A percentile compares a stretch with the other conserved stretches of the same genome.
Evolutionary conservation across 139 green algal species (phyloP).

Genomic region (Coelastrella sp.): DNA sequence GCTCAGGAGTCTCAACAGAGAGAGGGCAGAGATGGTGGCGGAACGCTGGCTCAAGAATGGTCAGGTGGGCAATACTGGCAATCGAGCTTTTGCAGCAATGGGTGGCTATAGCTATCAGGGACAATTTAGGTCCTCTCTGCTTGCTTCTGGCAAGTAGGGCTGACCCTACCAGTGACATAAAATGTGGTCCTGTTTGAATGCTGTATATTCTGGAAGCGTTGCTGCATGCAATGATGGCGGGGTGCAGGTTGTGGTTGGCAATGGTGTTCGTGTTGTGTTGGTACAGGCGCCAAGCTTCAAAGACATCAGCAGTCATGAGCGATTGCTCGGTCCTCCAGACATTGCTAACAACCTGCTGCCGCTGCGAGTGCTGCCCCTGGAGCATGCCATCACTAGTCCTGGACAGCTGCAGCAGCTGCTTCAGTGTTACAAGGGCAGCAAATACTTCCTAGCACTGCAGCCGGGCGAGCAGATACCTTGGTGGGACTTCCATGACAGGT

Average conservation of each 20-base stretch:
- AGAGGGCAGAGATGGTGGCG: slow-evolving; percentile 85
- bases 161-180: too few relatives aligned
- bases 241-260: too few relatives aligned
- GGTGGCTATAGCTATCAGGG: too few relatives aligned
- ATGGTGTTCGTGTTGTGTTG: not conserved
- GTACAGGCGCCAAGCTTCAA: slow-evolving; percentile 14
- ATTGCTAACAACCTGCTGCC: slow-evolving; percentile 54
- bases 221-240: too few relatives aligned
- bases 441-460: slow-evolving; percentile 40
- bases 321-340: slow-evolving; percentile 61
- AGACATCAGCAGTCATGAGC: slow-evolving; percentile 66
- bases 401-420: slow-evolving; percentile 42
- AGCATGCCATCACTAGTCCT: slow-evolving; percentile 28
- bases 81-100: not conserved
- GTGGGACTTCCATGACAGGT: slow-evolving; percentile 1
- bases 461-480: slow-evolving; percentile 19
- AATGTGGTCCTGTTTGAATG: too few relatives aligned
- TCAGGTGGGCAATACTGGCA: slow-evolving; percentile 39
- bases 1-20: slow-evolving; percentile 88
- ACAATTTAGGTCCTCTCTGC: too few relatives aligned
- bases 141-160: too few relatives aligned
- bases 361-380: slow-evolving; percentile 52
- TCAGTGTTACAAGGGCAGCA: slow-evolving; percentile 41
- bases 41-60: slow-evolving; percentile 72
- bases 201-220: too few relatives aligned